phyloP scores from a whole-genome alignment of 352 stramenopile species.

The Aphanomyces cochlioides region DNA sequence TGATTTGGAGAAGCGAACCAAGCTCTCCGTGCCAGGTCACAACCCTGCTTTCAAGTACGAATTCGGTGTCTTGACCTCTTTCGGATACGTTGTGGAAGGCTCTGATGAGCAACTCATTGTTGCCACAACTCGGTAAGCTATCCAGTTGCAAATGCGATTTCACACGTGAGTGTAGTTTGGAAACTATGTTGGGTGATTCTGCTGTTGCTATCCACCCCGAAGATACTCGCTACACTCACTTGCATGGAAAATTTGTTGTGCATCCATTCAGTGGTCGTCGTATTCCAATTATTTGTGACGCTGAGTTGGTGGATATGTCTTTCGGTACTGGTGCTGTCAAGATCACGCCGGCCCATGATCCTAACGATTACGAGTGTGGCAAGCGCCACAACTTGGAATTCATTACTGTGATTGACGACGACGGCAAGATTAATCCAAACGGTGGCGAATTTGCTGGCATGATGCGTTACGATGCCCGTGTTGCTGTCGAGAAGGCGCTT shows the following conservation, averaged over 20 bases:
- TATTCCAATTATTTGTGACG: conserved; percentile 97
- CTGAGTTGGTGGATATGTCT: conserved; percentile 96
- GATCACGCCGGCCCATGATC: conserved; percentile 98
- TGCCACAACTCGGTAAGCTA: conserved; percentile 43
- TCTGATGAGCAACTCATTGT: conserved; percentile 76
- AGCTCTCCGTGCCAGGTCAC: conserved; percentile 95
- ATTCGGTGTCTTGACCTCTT: conserved; percentile 97
- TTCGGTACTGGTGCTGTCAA: conserved; percentile 99
- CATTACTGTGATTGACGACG: conserved; percentile 95
- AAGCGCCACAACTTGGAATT: conserved; percentile 97
- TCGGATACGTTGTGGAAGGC: conserved; percentile 96
- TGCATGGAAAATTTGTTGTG: conserved; percentile 97
- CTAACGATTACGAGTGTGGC: conserved; percentile 98
- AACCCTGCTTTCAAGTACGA: conserved; percentile 96
- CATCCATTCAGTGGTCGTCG: conserved; percentile 98
- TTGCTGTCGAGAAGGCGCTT: conserved; percentile 85
- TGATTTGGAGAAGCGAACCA: conserved; percentile 95
- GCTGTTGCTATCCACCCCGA: conserved; percentile 98
- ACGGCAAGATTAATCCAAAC: conserved; percentile 96
- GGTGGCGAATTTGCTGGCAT: conserved; percentile 81
- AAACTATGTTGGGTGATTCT: conserved; percentile 99
- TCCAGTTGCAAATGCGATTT: conserved; percentile 43
- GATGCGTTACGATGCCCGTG: conserved; percentile 88
- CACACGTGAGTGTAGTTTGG: conserved; percentile 92
- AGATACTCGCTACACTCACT: conserved; percentile 96